These are phyloP conservation scores for Lathyrus tuberosus DNA, from an alignment of 306 rosid genomes.

Conservation along the genomic window DNA sequence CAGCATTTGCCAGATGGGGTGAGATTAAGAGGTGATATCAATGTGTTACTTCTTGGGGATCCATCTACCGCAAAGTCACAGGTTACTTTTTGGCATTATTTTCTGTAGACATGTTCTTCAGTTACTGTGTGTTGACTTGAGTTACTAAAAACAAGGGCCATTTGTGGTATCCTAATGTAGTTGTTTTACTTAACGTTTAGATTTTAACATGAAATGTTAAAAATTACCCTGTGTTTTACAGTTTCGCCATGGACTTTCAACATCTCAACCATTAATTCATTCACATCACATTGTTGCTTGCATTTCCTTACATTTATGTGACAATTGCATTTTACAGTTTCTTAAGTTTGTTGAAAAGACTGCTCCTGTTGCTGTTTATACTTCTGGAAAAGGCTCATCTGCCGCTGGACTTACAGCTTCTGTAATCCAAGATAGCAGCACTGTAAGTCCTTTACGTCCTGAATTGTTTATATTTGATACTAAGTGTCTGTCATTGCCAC, in stretches of 20 bases:
- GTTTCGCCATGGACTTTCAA: neutral
- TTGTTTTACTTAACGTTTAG: too few species aligned
- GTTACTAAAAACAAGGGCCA: constrained; percentile 29
- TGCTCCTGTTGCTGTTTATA: constrained; percentile 95
- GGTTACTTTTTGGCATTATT: constrained; percentile 48
- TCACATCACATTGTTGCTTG: neutral
- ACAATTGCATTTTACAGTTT: constrained; percentile 57
- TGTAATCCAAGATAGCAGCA: constrained; percentile 80
- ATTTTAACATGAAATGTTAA: too few species aligned
- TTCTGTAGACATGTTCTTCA: constrained; percentile 40
- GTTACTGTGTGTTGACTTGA: constrained; percentile 19
- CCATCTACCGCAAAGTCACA: constrained; percentile 99
- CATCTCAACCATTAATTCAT: constrained; percentile 19
- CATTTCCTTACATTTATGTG: constrained; percentile 17
- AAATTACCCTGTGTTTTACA: too few species aligned
- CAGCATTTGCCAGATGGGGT: constrained; percentile 98
- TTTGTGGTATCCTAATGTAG: constrained; percentile 10
- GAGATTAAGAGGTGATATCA: constrained; percentile 94
- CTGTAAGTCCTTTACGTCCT: constrained; percentile 62
- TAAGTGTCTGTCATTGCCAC: constrained; percentile 14
- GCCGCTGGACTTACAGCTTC: constrained; percentile 99
- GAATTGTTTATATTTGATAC: constrained; percentile 23
- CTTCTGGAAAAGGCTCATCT: constrained; percentile 98
- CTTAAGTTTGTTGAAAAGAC: constrained; percentile 98
- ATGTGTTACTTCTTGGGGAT: constrained; percentile 95